These are phyloP conservation scores for Selaginella tamariscina DNA, from an alignment of 75 land plant genomes.

Conservation along the genomic window DNA sequence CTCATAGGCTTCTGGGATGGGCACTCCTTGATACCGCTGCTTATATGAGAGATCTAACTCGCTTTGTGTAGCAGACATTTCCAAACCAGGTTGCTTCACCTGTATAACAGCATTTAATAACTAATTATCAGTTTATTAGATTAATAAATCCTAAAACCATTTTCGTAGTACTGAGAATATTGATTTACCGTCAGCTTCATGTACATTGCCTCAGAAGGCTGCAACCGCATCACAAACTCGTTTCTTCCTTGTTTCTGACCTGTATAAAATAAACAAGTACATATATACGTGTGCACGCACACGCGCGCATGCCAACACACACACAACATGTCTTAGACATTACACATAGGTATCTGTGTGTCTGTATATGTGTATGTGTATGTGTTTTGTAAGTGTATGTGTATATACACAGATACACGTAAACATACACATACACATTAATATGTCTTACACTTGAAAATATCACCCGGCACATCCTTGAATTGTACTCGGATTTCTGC, in stretches of 20 bases:
- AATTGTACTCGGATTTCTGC: constrained; percentile 95
- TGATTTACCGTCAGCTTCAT: constrained; percentile 85
- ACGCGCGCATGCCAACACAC: no score
- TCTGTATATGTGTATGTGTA: no score
- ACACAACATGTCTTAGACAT: no score
- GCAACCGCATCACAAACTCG: constrained; percentile 91
- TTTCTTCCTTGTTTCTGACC: constrained; percentile 93
- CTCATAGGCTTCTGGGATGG: constrained; percentile 95
- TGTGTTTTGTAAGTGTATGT: no score
- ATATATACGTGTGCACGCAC: no score
- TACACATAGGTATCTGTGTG: no score
- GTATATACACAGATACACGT: no score
- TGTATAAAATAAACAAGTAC: constrained; percentile 17
- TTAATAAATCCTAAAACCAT: no score
- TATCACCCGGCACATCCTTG: constrained; percentile 95
- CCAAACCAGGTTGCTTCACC: constrained; percentile 91
- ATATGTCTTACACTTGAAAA: constrained; percentile 60
- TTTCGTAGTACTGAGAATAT: neutral
- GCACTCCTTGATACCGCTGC: constrained; percentile 64
- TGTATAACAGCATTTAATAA: constrained; percentile 20
- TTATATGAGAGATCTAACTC: constrained; percentile 89
- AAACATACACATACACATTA: no score
- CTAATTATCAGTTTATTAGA: neutral
- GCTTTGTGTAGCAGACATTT: constrained; percentile 83
- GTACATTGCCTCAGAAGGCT: constrained; percentile 95